Base-by-base conservation (phyloP, 371 early-diverging fungal species). In the Syncephalastrum racemosum region DNA sequence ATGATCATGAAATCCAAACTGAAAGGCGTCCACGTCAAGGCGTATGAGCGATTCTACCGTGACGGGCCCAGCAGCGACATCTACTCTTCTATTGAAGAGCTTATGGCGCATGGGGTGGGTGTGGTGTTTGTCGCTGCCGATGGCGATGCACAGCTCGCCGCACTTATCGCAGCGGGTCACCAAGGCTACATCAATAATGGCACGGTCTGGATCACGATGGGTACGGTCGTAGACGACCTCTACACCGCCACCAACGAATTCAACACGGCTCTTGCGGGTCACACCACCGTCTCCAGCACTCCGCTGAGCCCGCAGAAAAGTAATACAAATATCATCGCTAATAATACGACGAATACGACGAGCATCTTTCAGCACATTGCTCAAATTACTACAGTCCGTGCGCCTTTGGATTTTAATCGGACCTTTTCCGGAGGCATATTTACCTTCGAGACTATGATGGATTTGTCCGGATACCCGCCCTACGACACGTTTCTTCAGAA, bases 121-220 rank as follows among this genome's bases (percentile, higher is more conserved):
- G 69, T 84, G 22, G 63, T 81, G 10, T 55, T 80, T 23, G 56
- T 84, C 13, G 84, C 82, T 1, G 81, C 84, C 1, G 73, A 76
- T 19, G 71, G 67, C 6, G 53, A 62, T 0, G 73, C 81, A 1
- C 81, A 74, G 25, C 20, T 75, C 0, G 61, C 79, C 0, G 69
- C 63, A 3, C 46, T 78, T 16, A 70, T 68, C 2, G 46, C 72
- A 4, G 79, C 79, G 16, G 79, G 67, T 10, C 63, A 75, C 25
- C 55, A 56, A 13, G 75, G 75, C 19, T 67, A 78, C 24, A 66
- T 78, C n/a, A 70, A 68, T 41, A 58, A 78, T 27, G 59, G 63
- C 14, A 67, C 62, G 13, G 75, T 75, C 8, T 78, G 79, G 79
- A 54, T 75, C 13, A 68, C 71, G 1, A 65, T 66, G 14, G 68